Conservation (phyloP, 495 filamentous ascomycete genomes). For the Aspergillus steynii region DNA sequence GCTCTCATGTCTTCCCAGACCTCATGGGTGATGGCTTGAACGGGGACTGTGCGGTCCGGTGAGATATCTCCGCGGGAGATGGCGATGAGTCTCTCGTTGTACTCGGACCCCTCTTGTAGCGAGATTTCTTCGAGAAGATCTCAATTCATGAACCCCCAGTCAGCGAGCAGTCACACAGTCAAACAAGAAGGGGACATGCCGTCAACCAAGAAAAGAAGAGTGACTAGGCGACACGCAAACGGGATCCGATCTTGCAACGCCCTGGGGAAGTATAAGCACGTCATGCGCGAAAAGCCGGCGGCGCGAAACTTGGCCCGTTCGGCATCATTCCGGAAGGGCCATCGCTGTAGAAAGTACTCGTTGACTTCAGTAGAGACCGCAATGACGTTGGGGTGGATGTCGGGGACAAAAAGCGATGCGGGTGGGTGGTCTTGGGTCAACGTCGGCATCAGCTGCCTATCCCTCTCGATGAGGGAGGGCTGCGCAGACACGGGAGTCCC, state of each 20-base stretch:
- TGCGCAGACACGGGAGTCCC: too few relatives aligned
- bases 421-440: too few relatives aligned
- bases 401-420: background rate
- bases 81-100: constrained; percentile 37
- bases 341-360: constrained; percentile 38
- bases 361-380: constrained; percentile 21
- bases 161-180: background rate
- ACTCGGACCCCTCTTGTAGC: constrained; percentile 32
- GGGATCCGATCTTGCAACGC: constrained; percentile 36
- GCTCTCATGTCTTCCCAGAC: constrained; percentile 40
- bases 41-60: constrained; percentile 34
- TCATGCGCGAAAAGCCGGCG: constrained; percentile 35
- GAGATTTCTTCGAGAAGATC: constrained; percentile 44
- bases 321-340: constrained; percentile 29
- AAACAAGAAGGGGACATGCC: constrained; percentile 23
- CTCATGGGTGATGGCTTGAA: constrained; percentile 38
- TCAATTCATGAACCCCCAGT: background rate
- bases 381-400: background rate
- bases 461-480: too few relatives aligned
- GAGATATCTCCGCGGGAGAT: constrained; percentile 27
- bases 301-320: constrained; percentile 29
- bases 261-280: constrained; percentile 37
- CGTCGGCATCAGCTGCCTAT: too few relatives aligned
- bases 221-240: constrained; percentile 32
- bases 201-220: constrained; percentile 37